Conservation (phyloP, 1,284 basidiomycete species). For the Blastosporella zonata region DNA sequence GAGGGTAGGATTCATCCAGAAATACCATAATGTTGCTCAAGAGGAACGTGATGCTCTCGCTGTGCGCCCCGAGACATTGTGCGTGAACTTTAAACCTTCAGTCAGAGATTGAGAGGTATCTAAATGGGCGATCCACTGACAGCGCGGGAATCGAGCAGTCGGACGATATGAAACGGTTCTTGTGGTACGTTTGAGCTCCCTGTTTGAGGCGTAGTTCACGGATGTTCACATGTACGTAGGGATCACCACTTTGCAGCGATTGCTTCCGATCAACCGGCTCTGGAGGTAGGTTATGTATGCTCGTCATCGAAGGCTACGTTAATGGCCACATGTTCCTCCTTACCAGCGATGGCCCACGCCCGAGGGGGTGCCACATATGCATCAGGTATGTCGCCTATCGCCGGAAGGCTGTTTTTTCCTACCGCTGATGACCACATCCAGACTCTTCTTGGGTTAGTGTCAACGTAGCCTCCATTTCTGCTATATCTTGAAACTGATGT, state of each 20-base stretch:
- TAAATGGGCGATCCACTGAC: conserved; percentile 12
- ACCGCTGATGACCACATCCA: conserved; percentile 23
- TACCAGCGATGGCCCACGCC: conserved; percentile 55
- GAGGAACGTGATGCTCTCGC: conserved; percentile 46
- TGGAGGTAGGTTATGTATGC: conserved; percentile 48
- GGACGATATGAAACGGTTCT: conserved; percentile 69
- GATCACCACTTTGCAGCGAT: conserved; percentile 76
- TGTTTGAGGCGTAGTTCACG: neutral
- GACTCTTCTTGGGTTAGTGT: conserved; percentile 59
- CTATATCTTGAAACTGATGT: conserved; percentile 5
- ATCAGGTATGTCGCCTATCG: conserved; percentile 43
- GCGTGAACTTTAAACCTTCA: neutral
- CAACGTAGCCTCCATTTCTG: neutral
- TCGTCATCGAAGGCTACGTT: neutral
- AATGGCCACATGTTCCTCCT: conserved; percentile 6
- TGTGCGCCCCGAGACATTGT: conserved; percentile 39
- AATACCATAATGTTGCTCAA: conserved; percentile 45
- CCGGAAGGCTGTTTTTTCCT: conserved; percentile 1
- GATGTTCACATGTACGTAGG: conserved; percentile 38
- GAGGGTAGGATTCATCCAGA: conserved; percentile 65
- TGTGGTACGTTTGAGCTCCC: conserved; percentile 44
- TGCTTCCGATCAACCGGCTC: conserved; percentile 69
- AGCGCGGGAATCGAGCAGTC: conserved; percentile 69
- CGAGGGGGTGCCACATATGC: conserved; percentile 44
- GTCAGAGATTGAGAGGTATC: neutral